Evolutionary conservation across 78 protist genomes (phyloP).

Genomic region (Dictyostelium brefeldianum): DNA sequence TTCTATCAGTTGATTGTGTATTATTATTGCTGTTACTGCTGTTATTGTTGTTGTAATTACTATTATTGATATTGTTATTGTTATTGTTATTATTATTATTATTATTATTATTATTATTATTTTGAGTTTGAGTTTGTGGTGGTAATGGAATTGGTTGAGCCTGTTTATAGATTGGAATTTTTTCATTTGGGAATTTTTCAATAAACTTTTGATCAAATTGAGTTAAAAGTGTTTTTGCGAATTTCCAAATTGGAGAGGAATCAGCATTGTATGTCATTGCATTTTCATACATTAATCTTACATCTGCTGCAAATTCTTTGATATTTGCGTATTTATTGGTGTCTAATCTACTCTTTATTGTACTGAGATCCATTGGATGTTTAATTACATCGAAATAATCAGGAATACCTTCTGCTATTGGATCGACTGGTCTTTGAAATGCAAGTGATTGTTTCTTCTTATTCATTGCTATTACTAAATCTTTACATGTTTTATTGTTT

Average conservation of each 20-base stretch:
- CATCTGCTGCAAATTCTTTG: constrained; percentile 72
- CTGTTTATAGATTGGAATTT: neutral
- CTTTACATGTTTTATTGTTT: constrained; percentile 32
- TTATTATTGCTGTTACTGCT: neutral
- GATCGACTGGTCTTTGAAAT: constrained; percentile 94
- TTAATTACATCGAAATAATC: constrained; percentile 89
- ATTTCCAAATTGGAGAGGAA: constrained; percentile 36
- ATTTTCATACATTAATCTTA: constrained; percentile 79
- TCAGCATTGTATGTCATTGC: constrained; percentile 73
- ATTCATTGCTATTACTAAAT: neutral
- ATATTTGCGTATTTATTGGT: constrained; percentile 16
- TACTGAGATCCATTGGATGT: constrained; percentile 95
- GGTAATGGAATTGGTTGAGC: neutral
- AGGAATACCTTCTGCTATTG: constrained; percentile 86
- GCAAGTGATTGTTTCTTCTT: constrained; percentile 21
- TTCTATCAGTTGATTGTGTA: too few relatives aligned
- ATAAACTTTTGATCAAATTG: constrained; percentile 35
- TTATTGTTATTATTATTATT: neutral
- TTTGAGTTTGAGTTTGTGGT: neutral
- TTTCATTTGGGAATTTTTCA: constrained; percentile 49
- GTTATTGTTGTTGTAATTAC: too few relatives aligned
- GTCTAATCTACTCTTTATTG: constrained; percentile 68
- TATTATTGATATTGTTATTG: too few relatives aligned
- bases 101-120: too few relatives aligned
- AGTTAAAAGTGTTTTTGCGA: constrained; percentile 16